Conservation (phyloP, 2,329 filamentous ascomycete species). For the Colletotrichum truncatum region DNA sequence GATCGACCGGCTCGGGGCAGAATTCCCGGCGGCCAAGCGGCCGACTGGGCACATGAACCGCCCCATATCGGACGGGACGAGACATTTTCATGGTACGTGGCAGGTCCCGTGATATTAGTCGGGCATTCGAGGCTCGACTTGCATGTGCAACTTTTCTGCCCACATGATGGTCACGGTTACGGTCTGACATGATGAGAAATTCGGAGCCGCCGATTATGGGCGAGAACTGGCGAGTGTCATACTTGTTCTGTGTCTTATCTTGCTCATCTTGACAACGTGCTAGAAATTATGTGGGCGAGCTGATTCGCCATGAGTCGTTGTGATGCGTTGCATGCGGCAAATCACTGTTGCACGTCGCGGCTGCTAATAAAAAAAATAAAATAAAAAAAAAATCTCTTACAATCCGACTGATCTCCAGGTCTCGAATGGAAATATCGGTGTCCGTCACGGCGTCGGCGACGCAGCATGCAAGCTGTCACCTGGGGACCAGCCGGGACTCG, state of each 20-base stretch:
- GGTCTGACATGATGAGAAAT: background rate
- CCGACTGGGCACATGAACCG: background rate
- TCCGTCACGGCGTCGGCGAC: background rate
- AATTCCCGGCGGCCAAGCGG: background rate
- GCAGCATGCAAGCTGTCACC: background rate
- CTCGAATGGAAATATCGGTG: no score
- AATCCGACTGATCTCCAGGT: no score
- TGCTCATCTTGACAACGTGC: background rate
- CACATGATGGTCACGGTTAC: no score
- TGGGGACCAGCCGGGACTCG: background rate
- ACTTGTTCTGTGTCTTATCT: background rate
- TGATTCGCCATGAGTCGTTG: background rate
- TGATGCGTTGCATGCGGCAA: background rate
- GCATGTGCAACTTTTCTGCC: no score
- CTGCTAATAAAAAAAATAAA: no score
- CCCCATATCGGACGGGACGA: background rate
- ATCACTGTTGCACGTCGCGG: background rate
- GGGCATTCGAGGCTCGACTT: background rate
- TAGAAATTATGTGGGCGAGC: background rate
- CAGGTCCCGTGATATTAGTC: background rate
- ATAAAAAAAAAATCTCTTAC: no score
- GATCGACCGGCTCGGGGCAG: background rate
- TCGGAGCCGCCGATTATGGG: background rate
- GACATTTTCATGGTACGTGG: background rate
- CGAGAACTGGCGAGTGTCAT: background rate